Evolutionary conservation across 331 rosid species (phyloP).

Genomic region (Malus hybrid): DNA sequence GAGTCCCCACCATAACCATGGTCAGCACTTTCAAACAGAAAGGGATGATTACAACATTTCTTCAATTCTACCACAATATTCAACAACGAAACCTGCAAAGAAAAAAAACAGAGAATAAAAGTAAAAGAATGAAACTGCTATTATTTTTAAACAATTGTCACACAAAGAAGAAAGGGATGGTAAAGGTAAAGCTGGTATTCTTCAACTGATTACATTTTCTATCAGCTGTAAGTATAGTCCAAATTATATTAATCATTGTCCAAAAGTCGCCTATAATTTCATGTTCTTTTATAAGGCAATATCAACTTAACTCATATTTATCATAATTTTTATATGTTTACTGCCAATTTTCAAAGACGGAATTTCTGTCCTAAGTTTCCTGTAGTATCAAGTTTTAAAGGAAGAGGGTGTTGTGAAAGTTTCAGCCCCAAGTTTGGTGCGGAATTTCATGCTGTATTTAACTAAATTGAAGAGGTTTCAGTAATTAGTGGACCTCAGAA

Average conservation of each 20-base stretch:
- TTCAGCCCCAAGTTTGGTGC: not conserved
- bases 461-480: not conserved
- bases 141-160: not conserved
- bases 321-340: not conserved
- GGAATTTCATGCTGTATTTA: not conserved
- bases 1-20: conserved; percentile 99
- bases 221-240: not conserved
- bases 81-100: conserved; percentile 83
- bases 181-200: not conserved
- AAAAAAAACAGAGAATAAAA: not conserved
- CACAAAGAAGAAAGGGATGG: not conserved
- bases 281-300: not conserved
- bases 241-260: no score
- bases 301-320: not conserved
- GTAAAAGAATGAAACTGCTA: conserved; percentile 4
- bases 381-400: no score
- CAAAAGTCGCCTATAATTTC: not conserved
- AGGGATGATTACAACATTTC: conserved; percentile 99
- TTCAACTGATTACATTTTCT: not conserved
- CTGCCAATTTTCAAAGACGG: not conserved
- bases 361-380: no score
- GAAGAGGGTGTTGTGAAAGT: not conserved
- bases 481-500: not conserved
- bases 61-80: conserved; percentile 97
- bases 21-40: conserved; percentile 98